Percentiles rank a stretch among this genome's conserved stretches.
These are phyloP conservation scores for Amesomyces nigricolor DNA, from an alignment of 2,329 filamentous ascomycete genomes.

Conservation along the genomic window DNA sequence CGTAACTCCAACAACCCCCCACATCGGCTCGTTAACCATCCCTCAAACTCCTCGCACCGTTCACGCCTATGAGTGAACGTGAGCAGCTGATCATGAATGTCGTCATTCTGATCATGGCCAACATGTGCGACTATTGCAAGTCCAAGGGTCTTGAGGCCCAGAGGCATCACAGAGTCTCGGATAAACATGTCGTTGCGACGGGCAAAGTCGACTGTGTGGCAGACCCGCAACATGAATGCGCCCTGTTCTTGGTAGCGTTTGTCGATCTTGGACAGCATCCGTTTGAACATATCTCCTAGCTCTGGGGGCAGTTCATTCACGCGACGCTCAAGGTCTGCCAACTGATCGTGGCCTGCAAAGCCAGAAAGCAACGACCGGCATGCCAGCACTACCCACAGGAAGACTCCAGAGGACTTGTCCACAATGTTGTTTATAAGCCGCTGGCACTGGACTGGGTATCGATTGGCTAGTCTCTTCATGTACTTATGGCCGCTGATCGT, in stretches of 20 bases:
- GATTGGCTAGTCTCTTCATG: not conserved
- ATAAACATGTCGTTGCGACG: too few relatives aligned
- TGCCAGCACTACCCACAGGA: constrained; percentile 21
- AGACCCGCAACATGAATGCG: not conserved
- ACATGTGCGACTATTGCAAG: not conserved
- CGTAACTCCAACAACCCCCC: constrained; percentile 9
- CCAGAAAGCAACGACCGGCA: constrained; percentile 15
- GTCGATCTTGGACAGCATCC: constrained; percentile 16
- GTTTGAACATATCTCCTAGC: constrained; percentile 6
- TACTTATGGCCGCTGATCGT: not conserved
- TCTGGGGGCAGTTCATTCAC: constrained; percentile 14
- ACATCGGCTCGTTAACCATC: constrained; percentile 15
- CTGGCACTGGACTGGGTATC: not conserved
- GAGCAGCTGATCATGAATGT: not conserved
- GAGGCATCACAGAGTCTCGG: too few relatives aligned
- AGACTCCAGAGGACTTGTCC: constrained; percentile 17
- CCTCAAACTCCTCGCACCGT: not conserved
- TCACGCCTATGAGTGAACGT: not conserved
- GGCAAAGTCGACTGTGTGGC: not conserved
- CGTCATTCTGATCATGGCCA: not conserved
- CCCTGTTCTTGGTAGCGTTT: constrained; percentile 4
- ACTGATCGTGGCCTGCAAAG: constrained; percentile 9
- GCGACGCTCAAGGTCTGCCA: constrained; percentile 10
- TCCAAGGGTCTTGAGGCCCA: not conserved
- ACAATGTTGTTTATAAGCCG: constrained; percentile 1